A percentile compares a stretch with the other conserved stretches of the same genome.
Evolutionary conservation across 768 basidiomycete genomes (phyloP).

Genomic region (Grammothele lineata): DNA sequence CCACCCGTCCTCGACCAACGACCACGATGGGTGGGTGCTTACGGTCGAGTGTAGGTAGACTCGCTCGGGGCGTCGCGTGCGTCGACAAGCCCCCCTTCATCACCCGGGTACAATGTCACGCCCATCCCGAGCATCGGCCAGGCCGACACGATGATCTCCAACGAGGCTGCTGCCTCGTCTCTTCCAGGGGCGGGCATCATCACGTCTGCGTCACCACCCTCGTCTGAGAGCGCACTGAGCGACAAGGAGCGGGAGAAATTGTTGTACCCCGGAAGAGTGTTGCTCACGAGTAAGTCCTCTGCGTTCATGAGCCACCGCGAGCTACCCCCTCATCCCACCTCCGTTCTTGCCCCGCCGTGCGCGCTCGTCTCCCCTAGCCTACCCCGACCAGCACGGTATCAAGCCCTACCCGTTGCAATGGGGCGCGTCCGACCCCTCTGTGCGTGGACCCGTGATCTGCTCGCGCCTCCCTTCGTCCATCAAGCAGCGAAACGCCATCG

Average conservation of each 20-base stretch:
- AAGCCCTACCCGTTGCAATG: constrained; percentile 74
- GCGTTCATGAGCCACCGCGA: background rate
- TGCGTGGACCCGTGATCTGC: constrained; percentile 85
- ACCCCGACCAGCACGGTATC: constrained; percentile 92
- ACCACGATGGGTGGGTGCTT: too few species aligned
- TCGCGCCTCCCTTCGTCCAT: constrained; percentile 80
- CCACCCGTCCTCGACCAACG: too few species aligned
- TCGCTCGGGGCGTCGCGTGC: too few species aligned
- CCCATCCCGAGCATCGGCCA: constrained; percentile 17
- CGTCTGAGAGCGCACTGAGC: background rate
- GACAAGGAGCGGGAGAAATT: constrained; percentile 71
- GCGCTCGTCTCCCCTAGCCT: constrained; percentile 38
- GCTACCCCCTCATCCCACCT: constrained; percentile 1
- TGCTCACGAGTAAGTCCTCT: constrained; percentile 70
- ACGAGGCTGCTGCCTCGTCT: constrained; percentile 25
- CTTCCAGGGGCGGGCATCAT: constrained; percentile 21
- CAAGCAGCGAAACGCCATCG: constrained; percentile 90
- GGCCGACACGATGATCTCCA: constrained; percentile 28
- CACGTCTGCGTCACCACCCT: constrained; percentile 13
- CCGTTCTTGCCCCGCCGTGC: background rate
- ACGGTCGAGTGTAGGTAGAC: too few species aligned
- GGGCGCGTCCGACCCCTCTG: constrained; percentile 63
- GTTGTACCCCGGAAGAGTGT: constrained; percentile 78
- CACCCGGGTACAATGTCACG: constrained; percentile 30
- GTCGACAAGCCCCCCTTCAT: constrained; percentile 20